Conservation (phyloP, 441 rosid genomes). For the Populus hybrid region DNA sequence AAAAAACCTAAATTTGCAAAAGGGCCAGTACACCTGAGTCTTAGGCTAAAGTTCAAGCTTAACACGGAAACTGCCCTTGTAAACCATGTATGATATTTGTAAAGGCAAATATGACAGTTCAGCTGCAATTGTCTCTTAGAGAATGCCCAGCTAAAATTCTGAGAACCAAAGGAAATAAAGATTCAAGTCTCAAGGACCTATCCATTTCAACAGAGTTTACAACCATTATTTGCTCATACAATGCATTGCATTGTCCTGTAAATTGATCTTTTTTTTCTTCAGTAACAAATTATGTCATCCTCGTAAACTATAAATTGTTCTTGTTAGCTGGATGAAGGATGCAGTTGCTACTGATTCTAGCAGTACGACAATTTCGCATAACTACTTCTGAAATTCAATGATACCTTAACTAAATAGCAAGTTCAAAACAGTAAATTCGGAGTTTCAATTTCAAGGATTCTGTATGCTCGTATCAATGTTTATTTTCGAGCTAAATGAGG, state of each 20-base stretch:
- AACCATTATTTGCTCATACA: not conserved
- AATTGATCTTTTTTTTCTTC: not conserved
- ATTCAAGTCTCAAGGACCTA: not conserved
- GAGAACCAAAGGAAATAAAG: too few species aligned
- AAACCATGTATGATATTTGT: not conserved
- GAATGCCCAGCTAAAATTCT: not conserved
- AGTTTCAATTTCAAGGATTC: not conserved
- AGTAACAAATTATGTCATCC: not conserved
- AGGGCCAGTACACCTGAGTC: slow-evolving; percentile 6
- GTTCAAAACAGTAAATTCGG: not conserved
- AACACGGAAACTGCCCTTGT: not conserved
- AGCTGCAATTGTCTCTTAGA: not conserved
- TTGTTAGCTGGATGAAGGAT: not conserved
- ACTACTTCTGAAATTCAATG: slow-evolving; percentile 11
- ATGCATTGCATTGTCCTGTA: not conserved
- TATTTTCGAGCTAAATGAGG: not conserved
- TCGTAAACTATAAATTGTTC: not conserved
- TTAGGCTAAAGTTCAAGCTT: not conserved
- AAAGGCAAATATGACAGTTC: slow-evolving; percentile 3
- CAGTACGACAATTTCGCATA: slow-evolving; percentile 5
- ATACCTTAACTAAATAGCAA: not conserved
- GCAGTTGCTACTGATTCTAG: not conserved
- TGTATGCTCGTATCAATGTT: not conserved
- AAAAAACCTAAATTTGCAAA: not conserved
- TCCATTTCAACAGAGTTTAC: not conserved